These are phyloP conservation scores for Starmera pachycereana DNA, from an alignment of 805 yeast genomes.

Conservation along the genomic window DNA sequence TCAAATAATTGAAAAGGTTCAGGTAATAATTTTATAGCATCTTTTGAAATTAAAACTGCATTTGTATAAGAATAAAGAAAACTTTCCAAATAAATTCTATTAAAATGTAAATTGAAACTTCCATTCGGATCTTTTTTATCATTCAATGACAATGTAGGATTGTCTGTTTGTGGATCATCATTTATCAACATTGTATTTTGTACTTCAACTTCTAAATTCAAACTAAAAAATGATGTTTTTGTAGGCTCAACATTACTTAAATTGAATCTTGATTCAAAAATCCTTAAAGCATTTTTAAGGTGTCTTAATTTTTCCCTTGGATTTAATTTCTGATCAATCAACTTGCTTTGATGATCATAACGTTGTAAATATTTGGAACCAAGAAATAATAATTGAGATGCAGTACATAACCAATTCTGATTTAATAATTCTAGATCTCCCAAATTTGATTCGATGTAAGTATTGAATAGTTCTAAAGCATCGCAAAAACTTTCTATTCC, in stretches of 20 bases:
- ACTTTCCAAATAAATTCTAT: slow-evolving; percentile 31
- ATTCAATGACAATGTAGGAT: neutral
- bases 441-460: too few species aligned
- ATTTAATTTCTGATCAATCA: too few species aligned
- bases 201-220: too few species aligned
- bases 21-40: slow-evolving; percentile 22
- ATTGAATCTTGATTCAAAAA: too few species aligned
- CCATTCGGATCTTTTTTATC: too few species aligned
- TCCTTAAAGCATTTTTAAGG: too few species aligned
- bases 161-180: too few species aligned
- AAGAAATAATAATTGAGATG: slow-evolving; percentile 28
- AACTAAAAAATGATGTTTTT: too few species aligned
- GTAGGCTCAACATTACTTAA: too few species aligned
- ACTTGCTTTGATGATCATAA: too few species aligned
- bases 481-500: slow-evolving; percentile 16
- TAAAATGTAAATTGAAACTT: slow-evolving; percentile 9
- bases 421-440: neutral
- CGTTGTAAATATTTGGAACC: slow-evolving; percentile 17
- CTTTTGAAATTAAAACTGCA: slow-evolving; percentile 27
- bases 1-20: slow-evolving; percentile 31
- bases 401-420: slow-evolving; percentile 31
- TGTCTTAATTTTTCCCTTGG: too few species aligned
- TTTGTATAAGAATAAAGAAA: slow-evolving; percentile 32
- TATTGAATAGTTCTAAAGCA: slow-evolving; percentile 1
- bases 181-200: too few species aligned